phyloP scores from a whole-genome alignment of 1,284 basidiomycete genomes.

The Ustilago shanxiensis region DNA sequence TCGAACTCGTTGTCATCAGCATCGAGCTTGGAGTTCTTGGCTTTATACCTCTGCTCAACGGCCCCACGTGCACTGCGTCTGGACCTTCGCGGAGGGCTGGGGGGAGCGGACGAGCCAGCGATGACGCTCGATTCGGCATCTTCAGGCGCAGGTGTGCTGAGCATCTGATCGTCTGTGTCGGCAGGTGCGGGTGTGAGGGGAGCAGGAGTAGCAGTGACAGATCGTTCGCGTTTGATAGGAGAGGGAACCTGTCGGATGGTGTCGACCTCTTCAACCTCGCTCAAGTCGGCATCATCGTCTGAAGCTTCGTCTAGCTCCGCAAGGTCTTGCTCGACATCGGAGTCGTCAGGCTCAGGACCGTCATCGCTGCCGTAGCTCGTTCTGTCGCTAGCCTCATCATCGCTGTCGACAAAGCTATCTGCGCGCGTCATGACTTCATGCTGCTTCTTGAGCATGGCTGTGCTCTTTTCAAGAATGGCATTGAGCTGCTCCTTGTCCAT shows the following conservation, averaged over 20 bases:
- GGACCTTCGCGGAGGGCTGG: constrained; percentile 10
- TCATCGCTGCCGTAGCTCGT: constrained; percentile 42
- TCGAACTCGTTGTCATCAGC: constrained; percentile 41
- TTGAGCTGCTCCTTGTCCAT: constrained; percentile 86
- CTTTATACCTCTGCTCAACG: neutral
- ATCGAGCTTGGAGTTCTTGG: constrained; percentile 32
- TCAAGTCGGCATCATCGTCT: neutral
- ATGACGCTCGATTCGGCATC: neutral
- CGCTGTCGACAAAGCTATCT: constrained; percentile 30
- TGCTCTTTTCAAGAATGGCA: constrained; percentile 89
- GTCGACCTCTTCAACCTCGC: constrained; percentile 2
- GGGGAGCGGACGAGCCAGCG: neutral
- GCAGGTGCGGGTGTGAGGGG: constrained; percentile 5
- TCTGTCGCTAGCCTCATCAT: constrained; percentile 38
- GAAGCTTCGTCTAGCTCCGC: constrained; percentile 46
- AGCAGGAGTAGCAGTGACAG: constrained; percentile 13
- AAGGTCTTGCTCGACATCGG: constrained; percentile 25
- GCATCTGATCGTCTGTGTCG: neutral
- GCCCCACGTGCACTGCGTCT: constrained; percentile 17
- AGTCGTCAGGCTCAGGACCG: constrained; percentile 26
- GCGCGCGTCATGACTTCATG: constrained; percentile 62
- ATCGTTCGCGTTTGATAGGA: constrained; percentile 16
- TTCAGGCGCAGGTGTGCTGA: constrained; percentile 2
- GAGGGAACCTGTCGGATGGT: constrained; percentile 13
- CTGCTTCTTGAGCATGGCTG: constrained; percentile 84